Base-by-base conservation (phyloP, 2,329 filamentous ascomycete species). In the Didymella sp. region DNA sequence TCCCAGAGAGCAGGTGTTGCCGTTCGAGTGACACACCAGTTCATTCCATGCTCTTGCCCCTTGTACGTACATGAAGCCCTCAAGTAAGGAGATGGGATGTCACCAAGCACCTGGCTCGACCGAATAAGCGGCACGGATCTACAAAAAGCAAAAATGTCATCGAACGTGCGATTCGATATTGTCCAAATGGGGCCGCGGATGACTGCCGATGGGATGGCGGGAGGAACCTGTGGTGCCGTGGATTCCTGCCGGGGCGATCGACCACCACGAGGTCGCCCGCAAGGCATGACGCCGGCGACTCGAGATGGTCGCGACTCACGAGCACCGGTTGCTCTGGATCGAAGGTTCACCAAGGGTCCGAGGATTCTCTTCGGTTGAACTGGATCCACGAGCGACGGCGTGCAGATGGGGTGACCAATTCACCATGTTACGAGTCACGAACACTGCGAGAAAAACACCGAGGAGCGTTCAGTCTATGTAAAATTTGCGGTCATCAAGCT, bases 361-460 rank as follows among this genome's bases (percentile, higher is more conserved):
- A 9, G 21, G 17, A 19, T 13, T 17, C 4, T 47, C 19, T 37
- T 22, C 42, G 5, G 30, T 55, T 21, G 25, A 41, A 46, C 40
- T 41, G 17, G 41, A 50, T 50, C 52, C 33, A 40, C 40, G 22
- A 45, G 46, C 52, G 13, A 44, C 22, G 17, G 38, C 31, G 40
- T 24, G 33, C 40, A 45, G 40, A 41, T 22, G 33, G 31, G 27
- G 13, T 33, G 45, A 35, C 33, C 47, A 46, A 28, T 24, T 27
- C 40, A 24, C 15, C 6, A 40, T 28, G 37, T 17, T 17, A 40
- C 42, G 41, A 51, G 47, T 42, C 24, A 22, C 30, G 7, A 40
- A 35, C 15, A 25, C 13, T 5, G 47, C 37, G 30, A 47, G 35
- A 38, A 37, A 24, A 13, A 43, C 22, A 27, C 37, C 35, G 33